These are phyloP conservation scores for Colletotrichum sp. DNA, from an alignment of 2,329 filamentous ascomycete species.

Conservation along the genomic window DNA sequence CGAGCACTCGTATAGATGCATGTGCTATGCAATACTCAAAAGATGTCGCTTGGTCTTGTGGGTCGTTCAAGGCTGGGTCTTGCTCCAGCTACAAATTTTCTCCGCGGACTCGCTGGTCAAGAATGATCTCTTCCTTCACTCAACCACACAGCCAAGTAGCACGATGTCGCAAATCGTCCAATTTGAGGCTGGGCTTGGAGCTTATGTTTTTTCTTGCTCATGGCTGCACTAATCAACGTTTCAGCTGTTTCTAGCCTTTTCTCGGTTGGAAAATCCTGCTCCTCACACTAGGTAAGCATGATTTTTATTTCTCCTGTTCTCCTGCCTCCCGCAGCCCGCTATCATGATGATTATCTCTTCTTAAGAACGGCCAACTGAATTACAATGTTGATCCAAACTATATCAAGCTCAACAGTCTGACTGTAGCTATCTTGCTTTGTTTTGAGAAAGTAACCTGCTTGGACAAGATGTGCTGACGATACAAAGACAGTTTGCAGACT, in stretches of 20 bases:
- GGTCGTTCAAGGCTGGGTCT: neutral
- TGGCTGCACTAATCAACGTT: neutral
- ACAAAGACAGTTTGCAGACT: neutral
- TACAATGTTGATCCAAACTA: slow-evolving; percentile 20
- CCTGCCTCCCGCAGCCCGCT: neutral
- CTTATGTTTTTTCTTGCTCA: neutral
- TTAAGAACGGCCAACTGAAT: slow-evolving; percentile 25
- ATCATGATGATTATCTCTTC: slow-evolving; percentile 20
- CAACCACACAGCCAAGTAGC: neutral
- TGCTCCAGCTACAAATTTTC: neutral
- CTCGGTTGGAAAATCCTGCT: neutral
- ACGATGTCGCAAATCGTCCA: neutral
- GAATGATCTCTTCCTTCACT: rapidly evolving
- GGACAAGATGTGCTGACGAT: neutral
- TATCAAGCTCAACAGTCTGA: slow-evolving; percentile 26
- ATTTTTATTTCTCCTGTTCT: neutral
- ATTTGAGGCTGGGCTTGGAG: neutral
- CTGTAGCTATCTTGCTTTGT: neutral
- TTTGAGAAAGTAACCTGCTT: neutral
- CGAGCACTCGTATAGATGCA: neutral
- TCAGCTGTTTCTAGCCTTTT: neutral
- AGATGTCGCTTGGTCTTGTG: neutral
- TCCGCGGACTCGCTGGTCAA: neutral
- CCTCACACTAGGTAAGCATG: neutral
- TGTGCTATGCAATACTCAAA: neutral